Percentiles rank a stretch among this genome's conserved stretches.
Evolutionary conservation across 257 asterid genomes (phyloP).

Genomic region (Rhazya stricta): DNA sequence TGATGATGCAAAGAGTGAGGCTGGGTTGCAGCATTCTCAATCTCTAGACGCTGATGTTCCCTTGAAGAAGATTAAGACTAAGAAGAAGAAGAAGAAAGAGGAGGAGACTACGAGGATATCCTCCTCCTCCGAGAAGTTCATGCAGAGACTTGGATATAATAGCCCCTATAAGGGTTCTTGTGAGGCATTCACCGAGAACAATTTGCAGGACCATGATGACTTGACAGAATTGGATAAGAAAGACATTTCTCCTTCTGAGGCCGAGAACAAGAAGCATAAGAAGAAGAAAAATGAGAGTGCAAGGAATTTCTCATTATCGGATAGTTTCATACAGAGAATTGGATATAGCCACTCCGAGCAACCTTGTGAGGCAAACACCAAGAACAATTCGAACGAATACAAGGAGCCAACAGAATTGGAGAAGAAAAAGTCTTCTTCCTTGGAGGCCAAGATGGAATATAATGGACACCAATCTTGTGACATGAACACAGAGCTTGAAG

Average conservation of each 20-base stretch:
- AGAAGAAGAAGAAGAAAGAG: slow-evolving; percentile 15
- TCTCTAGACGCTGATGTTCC: background rate
- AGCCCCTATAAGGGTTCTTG: slow-evolving; percentile 14
- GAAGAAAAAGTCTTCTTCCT: slow-evolving; percentile 1
- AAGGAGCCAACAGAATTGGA: slow-evolving; percentile 9
- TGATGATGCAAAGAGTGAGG: background rate
- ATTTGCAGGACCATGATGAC: background rate
- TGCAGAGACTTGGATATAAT: slow-evolving; percentile 13
- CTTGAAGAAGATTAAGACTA: background rate
- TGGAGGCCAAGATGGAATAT: slow-evolving; percentile 2
- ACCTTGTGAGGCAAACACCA: slow-evolving; percentile 5
- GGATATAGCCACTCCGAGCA: slow-evolving; percentile 13
- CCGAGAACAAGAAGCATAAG: background rate
- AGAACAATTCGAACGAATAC: background rate
- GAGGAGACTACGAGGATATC: slow-evolving; percentile 10
- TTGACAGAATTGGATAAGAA: slow-evolving; percentile 4
- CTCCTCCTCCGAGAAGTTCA: slow-evolving; percentile 2
- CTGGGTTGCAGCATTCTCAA: background rate
- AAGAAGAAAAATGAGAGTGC: slow-evolving; percentile 15
- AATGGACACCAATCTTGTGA: background rate
- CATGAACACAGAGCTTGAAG: background rate
- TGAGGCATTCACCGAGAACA: slow-evolving; percentile 3
- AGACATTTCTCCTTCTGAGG: background rate
- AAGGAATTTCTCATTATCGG: background rate
- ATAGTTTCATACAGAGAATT: slow-evolving; percentile 15